Evolutionary conservation across 805 yeast genomes (phyloP).

Genomic region (Kazachstania taianensis): DNA sequence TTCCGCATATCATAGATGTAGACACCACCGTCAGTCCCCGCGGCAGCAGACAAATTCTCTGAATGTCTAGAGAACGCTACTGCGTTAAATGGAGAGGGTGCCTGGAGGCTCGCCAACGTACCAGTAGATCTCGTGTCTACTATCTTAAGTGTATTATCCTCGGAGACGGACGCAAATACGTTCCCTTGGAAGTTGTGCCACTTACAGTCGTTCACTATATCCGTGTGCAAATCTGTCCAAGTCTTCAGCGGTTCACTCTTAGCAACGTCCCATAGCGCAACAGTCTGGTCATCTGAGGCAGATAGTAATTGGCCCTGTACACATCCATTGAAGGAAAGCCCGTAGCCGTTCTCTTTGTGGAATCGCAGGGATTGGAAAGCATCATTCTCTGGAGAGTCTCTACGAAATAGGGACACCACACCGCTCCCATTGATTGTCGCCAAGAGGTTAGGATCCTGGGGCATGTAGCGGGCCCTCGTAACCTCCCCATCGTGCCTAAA

Average conservation of each 20-base stretch:
- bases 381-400: constrained; percentile 20
- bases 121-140: constrained; percentile 41
- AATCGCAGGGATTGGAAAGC: constrained; percentile 35
- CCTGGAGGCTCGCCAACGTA: constrained; percentile 17
- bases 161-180: constrained; percentile 64
- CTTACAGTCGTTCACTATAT: constrained; percentile 65
- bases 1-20: constrained; percentile 56
- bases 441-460: constrained; percentile 43
- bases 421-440: constrained; percentile 67
- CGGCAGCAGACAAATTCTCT: constrained; percentile 51
- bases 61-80: constrained; percentile 58
- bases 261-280: constrained; percentile 50
- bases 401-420: constrained; percentile 43
- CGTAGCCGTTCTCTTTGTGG: constrained; percentile 64
- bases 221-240: constrained; percentile 34
- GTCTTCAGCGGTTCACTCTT: constrained; percentile 9
- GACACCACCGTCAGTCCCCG: constrained; percentile 58
- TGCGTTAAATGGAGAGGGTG: constrained; percentile 43
- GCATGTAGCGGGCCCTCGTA: constrained; percentile 63
- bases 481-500: constrained; percentile 54
- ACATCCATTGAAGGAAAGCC: constrained; percentile 54
- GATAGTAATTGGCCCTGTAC: constrained; percentile 43
- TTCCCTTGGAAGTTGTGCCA: constrained; percentile 50
- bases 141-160: constrained; percentile 47
- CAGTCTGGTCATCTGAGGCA: constrained; percentile 54